Base-by-base conservation (phyloP, 257 asterid genomes). In the Agastache rugosa region DNA sequence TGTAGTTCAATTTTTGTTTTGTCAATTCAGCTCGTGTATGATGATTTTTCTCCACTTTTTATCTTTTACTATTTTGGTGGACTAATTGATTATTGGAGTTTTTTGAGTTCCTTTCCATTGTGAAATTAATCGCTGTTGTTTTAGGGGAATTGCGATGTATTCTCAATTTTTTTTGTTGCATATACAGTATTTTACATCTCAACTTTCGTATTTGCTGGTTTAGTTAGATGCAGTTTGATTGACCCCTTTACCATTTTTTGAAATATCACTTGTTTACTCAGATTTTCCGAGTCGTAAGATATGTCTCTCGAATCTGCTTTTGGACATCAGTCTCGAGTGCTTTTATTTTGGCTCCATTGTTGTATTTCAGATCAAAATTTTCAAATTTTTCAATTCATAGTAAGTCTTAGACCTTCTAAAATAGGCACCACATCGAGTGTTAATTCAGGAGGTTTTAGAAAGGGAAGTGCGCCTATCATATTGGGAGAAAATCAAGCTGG, bases 401-500 rank as follows among this genome's bases (percentile, higher is more conserved):
- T 67, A 81, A 82, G 99, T 94, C 51, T 77, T 92, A 80, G 97
- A 89, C 80, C 99, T 94, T 74, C 97, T 97, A 62, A 94, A 94
- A 78, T 94, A 98, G 99, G 97, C 96, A 39, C 99, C 99, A 48
- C 96, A 94, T 42, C 87, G 99, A 73, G 96, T 94, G 67, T 94
- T 92, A 77, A 98, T 94, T 80, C 96, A 90, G 84, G 98, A 94
- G 89, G 97, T 94, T 78, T 78, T 94, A 88, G 98, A 94, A 83
- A 87, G 99, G 86, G 98, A 94, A 90, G 89, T 90, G 16, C 99
- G 99, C 29, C 84, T 94, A 75, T 94, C 99, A 74, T 92, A 92
- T 39, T 90, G 97, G 97, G 99, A 94, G 77, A 94, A 92, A 81
- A 89, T 94, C 75, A 92, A 92, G 87, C 98, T 90, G 99, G 99